phyloP scores from a whole-genome alignment of 2,329 filamentous ascomycete species.

The Neofusicoccum ribis region DNA sequence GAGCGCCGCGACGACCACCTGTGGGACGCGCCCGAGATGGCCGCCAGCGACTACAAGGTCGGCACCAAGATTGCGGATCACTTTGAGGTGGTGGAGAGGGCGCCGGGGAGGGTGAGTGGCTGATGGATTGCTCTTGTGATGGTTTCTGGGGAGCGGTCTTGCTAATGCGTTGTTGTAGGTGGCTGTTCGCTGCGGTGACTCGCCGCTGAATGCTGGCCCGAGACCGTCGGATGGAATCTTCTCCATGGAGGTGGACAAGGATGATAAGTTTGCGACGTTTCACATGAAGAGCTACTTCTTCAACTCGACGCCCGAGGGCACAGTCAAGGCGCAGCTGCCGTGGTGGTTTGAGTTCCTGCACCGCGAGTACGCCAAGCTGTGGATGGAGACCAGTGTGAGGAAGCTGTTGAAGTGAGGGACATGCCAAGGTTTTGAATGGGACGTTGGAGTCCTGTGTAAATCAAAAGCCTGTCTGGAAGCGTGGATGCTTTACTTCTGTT shows the following conservation, averaged over 20 bases:
- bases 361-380: constrained; percentile 40
- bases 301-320: constrained; percentile 39
- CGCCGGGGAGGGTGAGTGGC: constrained; percentile 34
- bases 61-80: constrained; percentile 42
- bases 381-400: constrained; percentile 44
- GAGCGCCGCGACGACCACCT: constrained; percentile 33
- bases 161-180: constrained; percentile 27
- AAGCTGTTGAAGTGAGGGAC: constrained; percentile 33
- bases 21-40: constrained; percentile 38
- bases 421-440: too few species aligned
- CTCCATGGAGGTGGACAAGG: constrained; percentile 40
- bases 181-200: constrained; percentile 40
- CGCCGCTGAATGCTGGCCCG: constrained; percentile 31
- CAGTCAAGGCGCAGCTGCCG: constrained; percentile 30
- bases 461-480: not conserved
- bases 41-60: constrained; percentile 33
- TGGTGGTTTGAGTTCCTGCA: constrained; percentile 34
- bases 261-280: constrained; percentile 39
- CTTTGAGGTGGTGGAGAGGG: constrained; percentile 42
- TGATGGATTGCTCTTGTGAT: not conserved
- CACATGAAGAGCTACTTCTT: constrained; percentile 43
- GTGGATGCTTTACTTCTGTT: not conserved
- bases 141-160: constrained; percentile 18
- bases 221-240: constrained; percentile 40
- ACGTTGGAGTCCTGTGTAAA: not conserved